These are phyloP conservation scores for Candida pseudoviswanathii DNA, from an alignment of 1,139 yeast genomes.

Conservation along the genomic window DNA sequence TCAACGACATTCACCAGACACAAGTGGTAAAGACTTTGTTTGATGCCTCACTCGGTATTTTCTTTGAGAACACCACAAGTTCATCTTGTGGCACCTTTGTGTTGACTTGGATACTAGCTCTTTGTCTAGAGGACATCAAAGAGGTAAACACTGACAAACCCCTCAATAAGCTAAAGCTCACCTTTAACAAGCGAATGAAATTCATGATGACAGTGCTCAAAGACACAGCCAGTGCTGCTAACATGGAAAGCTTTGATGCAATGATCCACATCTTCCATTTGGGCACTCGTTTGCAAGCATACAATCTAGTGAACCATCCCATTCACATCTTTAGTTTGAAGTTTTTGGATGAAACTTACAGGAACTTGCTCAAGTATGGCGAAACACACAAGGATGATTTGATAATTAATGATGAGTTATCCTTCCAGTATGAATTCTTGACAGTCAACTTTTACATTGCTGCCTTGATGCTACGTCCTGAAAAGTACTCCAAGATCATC, in stretches of 20 bases:
- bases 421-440: conserved; percentile 26
- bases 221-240: conserved; percentile 35
- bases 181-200: conserved; percentile 40
- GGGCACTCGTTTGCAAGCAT: conserved; percentile 39
- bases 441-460: conserved; percentile 44
- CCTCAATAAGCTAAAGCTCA: conserved; percentile 30
- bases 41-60: conserved; percentile 32
- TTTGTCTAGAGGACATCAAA: conserved; percentile 40
- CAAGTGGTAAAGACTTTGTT: conserved; percentile 32
- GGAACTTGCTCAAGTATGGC: conserved; percentile 25
- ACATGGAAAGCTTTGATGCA: conserved; percentile 47
- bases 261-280: conserved; percentile 44
- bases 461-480: conserved; percentile 44
- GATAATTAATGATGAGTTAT: conserved; percentile 23
- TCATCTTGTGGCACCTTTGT: conserved; percentile 28
- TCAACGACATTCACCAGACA: conserved; percentile 28
- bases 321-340: conserved; percentile 43
- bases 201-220: conserved; percentile 36
- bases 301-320: conserved; percentile 33
- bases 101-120: conserved; percentile 36
- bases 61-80: conserved; percentile 27
- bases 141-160: conserved; percentile 33
- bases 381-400: conserved; percentile 16
- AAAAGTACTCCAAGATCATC: conserved; percentile 30
- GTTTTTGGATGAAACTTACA: conserved; percentile 42